Evolutionary conservation across 257 asterid genomes (phyloP).

Genomic region (Galeopsis tetrahit): DNA sequence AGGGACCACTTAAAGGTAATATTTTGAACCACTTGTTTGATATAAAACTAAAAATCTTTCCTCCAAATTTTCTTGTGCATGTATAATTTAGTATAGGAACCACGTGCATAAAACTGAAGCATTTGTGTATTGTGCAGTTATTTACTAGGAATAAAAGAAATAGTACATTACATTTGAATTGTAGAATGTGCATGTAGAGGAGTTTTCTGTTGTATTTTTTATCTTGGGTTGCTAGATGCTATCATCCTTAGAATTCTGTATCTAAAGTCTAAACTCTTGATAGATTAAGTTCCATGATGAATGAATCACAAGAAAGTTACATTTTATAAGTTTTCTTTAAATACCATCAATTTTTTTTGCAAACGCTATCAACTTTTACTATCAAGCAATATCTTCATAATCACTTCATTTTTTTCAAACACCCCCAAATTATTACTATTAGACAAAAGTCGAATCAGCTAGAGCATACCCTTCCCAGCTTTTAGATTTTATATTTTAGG

Average conservation of each 20-base stretch:
- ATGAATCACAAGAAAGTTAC: neutral
- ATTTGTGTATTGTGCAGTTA: constrained; percentile 8
- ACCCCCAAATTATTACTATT: neutral
- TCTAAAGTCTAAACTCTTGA: constrained; percentile 46
- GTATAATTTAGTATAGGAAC: constrained; percentile 4
- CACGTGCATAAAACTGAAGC: neutral
- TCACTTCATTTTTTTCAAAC: constrained; percentile 39
- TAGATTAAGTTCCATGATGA: neutral
- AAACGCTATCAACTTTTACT: no score
- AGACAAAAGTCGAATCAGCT: no score
- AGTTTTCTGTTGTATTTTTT: neutral
- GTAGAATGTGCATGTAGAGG: neutral
- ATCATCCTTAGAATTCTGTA: neutral
- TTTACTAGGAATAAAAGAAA: neutral
- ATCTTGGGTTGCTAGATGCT: neutral
- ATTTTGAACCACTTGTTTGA: constrained; percentile 2
- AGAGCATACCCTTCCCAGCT: no score
- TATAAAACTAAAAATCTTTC: constrained; percentile 5
- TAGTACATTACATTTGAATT: constrained; percentile 33
- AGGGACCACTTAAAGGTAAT: constrained; percentile 89
- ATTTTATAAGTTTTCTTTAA: constrained; percentile 41
- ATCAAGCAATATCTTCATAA: neutral
- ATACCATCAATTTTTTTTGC: neutral
- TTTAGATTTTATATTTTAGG: no score
- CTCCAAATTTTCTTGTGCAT: neutral